Evolutionary conservation across 257 asterid genomes (phyloP).

Genomic region (Gentiana macrophylla): DNA sequence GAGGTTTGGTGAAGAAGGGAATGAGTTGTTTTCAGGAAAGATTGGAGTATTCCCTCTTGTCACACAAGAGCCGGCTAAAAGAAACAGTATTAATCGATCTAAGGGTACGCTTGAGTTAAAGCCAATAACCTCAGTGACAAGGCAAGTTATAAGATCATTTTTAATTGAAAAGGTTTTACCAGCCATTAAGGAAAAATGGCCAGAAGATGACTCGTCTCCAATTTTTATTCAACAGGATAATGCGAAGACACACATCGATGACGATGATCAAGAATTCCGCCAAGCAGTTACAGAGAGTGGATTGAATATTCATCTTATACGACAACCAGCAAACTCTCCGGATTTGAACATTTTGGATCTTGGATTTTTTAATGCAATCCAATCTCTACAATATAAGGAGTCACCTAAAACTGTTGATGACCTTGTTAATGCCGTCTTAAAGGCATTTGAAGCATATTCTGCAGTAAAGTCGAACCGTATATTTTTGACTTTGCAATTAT

Average conservation of each 20-base stretch:
- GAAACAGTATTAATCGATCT: neutral
- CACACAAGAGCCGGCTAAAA: slow-evolving; percentile 6
- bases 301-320: neutral
- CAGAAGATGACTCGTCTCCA: neutral
- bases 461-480: neutral
- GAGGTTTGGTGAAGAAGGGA: neutral
- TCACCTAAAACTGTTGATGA: neutral
- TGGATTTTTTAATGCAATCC: neutral
- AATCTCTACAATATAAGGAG: neutral
- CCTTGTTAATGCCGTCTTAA: neutral
- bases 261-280: neutral
- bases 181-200: slow-evolving; percentile 4
- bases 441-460: neutral
- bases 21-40: neutral
- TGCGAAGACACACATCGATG: slow-evolving; percentile 2
- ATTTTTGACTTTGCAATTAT: slow-evolving; percentile 1
- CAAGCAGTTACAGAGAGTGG: neutral
- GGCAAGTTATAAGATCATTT: neutral
- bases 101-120: slow-evolving; percentile 4
- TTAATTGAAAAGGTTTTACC: slow-evolving; percentile 7
- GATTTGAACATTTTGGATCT: slow-evolving; percentile 5
- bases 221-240: slow-evolving; percentile 10
- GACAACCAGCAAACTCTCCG: slow-evolving; percentile 4
- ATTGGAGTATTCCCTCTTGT: slow-evolving; percentile 7
- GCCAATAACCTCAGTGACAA: neutral